These are phyloP conservation scores for Moesziomyces sp. DNA, from an alignment of 1,284 basidiomycete genomes.

Conservation along the genomic window DNA sequence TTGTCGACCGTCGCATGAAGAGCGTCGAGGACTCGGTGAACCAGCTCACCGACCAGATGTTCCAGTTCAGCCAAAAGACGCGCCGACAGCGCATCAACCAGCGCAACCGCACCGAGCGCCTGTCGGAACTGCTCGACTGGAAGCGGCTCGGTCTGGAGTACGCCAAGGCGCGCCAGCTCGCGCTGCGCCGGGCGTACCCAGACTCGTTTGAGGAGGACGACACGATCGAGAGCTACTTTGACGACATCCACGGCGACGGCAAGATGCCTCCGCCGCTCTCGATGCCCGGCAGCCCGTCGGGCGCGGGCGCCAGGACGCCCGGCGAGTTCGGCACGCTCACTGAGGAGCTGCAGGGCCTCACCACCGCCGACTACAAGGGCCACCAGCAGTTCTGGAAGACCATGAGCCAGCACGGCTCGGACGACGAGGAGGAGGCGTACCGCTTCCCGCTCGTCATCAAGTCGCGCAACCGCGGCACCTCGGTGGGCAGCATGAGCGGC, in stretches of 20 bases:
- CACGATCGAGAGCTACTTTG: constrained; percentile 74
- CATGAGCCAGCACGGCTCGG: constrained; percentile 56
- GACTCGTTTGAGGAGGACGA: constrained; percentile 81
- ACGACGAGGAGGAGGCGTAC: constrained; percentile 61
- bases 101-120: constrained; percentile 88
- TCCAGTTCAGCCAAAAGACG: constrained; percentile 82
- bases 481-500: constrained; percentile 61
- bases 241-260: constrained; percentile 72
- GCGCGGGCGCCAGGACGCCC: constrained; percentile 52
- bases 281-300: constrained; percentile 82
- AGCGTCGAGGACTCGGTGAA: constrained; percentile 91
- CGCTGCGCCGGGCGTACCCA: constrained; percentile 91
- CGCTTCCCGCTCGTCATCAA: constrained; percentile 61
- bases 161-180: constrained; percentile 91
- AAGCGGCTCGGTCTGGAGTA: constrained; percentile 98
- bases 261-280: constrained; percentile 77
- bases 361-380: constrained; percentile 61
- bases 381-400: constrained; percentile 60
- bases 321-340: constrained; percentile 63
- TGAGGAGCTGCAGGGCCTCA: constrained; percentile 61
- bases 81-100: constrained; percentile 96
- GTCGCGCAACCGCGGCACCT: constrained; percentile 48
- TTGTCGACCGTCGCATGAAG: constrained; percentile 89
- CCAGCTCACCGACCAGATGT: constrained; percentile 70
- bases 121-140: constrained; percentile 89